These are phyloP conservation scores for Botryotinia convoluta DNA, from an alignment of 2,329 filamentous ascomycete genomes.

Conservation along the genomic window DNA sequence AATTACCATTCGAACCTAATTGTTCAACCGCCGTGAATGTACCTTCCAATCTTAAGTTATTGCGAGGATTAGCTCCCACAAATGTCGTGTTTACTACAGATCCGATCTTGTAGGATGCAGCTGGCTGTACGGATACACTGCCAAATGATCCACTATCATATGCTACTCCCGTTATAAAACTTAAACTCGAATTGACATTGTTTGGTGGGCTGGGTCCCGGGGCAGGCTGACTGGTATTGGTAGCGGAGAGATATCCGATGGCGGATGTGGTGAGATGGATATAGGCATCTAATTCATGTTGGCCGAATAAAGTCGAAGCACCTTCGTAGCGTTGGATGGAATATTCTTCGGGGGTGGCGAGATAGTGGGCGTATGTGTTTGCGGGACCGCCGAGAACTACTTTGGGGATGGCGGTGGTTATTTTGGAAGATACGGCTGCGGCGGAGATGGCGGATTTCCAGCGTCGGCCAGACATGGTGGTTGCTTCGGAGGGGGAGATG, in stretches of 20 bases:
- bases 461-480: conserved; percentile 85
- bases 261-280: conserved; percentile 76
- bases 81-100: conserved; percentile 66
- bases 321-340: conserved; percentile 86
- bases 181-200: conserved; percentile 68
- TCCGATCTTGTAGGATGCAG: conserved; percentile 56
- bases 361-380: conserved; percentile 82
- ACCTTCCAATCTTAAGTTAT: conserved; percentile 73
- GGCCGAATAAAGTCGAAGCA: conserved; percentile 83
- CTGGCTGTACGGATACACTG: conserved; percentile 55
- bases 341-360: conserved; percentile 76
- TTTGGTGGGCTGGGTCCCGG: conserved; percentile 69
- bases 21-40: conserved; percentile 77
- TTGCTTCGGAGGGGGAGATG: conserved; percentile 80
- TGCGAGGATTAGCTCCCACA: conserved; percentile 83
- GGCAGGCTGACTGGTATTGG: conserved; percentile 45
- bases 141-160: conserved; percentile 71
- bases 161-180: conserved; percentile 79
- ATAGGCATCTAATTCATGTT: conserved; percentile 77
- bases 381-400: conserved; percentile 84
- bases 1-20: conserved; percentile 45
- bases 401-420: conserved; percentile 51
- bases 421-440: conserved; percentile 34
- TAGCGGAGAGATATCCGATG: conserved; percentile 61
- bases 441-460: conserved; percentile 68